Percentiles rank a stretch among this genome's conserved stretches.
These are phyloP conservation scores for Parasarocladium wereldwijsianum DNA, from an alignment of 2,329 filamentous ascomycete species.

Conservation along the genomic window DNA sequence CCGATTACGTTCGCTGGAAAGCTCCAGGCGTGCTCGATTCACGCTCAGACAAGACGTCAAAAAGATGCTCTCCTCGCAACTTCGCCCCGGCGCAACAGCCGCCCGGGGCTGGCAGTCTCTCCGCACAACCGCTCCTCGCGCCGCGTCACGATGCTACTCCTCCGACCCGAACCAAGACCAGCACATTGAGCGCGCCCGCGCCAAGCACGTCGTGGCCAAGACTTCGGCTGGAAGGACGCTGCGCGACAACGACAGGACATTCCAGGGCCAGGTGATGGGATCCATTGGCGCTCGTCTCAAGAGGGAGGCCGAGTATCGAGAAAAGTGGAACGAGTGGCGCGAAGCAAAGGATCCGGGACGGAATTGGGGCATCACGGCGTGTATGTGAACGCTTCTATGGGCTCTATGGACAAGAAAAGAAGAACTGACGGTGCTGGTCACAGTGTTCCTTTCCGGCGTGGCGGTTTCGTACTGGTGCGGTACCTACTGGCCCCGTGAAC, in stretches of 20 bases:
- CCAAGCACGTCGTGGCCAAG: conserved; percentile 17
- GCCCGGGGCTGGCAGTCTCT: conserved; percentile 5
- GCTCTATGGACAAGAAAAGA: neutral
- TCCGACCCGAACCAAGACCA: conserved; percentile 22
- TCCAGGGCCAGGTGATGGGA: conserved; percentile 45
- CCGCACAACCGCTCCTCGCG: conserved; percentile 3
- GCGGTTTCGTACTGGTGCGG: conserved; percentile 44
- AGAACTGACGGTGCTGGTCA: neutral
- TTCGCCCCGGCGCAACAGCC: conserved; percentile 9
- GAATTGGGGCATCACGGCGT: conserved; percentile 38
- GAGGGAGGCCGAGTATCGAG: conserved; percentile 38
- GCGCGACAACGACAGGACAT: conserved; percentile 21
- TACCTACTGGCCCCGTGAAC: conserved; percentile 34
- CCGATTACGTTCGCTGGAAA: no score
- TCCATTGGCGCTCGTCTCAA: conserved; percentile 39
- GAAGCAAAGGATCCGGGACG: conserved; percentile 24
- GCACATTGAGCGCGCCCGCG: no score
- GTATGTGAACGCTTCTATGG: conserved; percentile 20
- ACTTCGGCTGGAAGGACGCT: conserved; percentile 7
- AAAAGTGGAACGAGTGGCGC: conserved; percentile 29
- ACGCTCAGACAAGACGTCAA: neutral
- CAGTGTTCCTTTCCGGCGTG: conserved; percentile 38
- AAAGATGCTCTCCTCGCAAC: conserved; percentile 4
- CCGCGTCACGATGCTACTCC: conserved; percentile 15
- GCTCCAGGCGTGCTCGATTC: no score